Conservation (phyloP, 768 basidiomycete species). For the Boletus edulis region DNA sequence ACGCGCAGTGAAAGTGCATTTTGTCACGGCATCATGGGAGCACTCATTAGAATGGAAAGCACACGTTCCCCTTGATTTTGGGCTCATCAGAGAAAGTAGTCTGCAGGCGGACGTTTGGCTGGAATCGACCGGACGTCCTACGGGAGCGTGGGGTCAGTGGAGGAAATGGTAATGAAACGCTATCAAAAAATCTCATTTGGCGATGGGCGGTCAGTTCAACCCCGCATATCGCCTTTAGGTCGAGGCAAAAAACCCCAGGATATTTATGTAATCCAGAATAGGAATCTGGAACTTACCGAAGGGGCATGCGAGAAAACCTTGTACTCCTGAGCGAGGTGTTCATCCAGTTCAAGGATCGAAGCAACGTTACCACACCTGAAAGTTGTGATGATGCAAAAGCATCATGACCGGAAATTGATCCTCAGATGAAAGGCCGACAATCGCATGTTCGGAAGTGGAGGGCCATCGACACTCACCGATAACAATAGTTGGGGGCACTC, state of each 20-base stretch:
- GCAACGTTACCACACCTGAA: slow-evolving; percentile 92
- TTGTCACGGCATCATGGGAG: slow-evolving; percentile 17
- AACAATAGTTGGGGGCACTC: slow-evolving; percentile 98
- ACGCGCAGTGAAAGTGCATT: slow-evolving; percentile 17
- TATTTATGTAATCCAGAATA: slow-evolving; percentile 11
- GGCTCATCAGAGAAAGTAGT: slow-evolving; percentile 70
- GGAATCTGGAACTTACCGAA: slow-evolving; percentile 50
- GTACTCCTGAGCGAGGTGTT: slow-evolving; percentile 90
- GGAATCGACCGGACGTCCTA: slow-evolving; percentile 83
- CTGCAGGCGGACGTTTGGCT: slow-evolving; percentile 80
- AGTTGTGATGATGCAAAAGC: slow-evolving; percentile 10
- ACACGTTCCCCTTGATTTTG: slow-evolving; percentile 2
- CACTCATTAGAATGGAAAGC: slow-evolving; percentile 16
- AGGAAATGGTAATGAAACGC: neutral
- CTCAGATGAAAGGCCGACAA: slow-evolving; percentile 13
- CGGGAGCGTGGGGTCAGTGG: slow-evolving; percentile 3
- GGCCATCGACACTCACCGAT: slow-evolving; percentile 60
- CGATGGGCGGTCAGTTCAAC: slow-evolving; percentile 8
- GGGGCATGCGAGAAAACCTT: slow-evolving; percentile 93
- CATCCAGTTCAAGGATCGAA: slow-evolving; percentile 91
- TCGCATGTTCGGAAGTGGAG: slow-evolving; percentile 13
- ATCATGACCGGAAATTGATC: slow-evolving; percentile 26
- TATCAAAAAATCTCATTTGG: slow-evolving; percentile 1
- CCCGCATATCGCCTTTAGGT: slow-evolving; percentile 30
- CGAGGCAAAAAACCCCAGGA: slow-evolving; percentile 10